Conservation (phyloP, 2,329 filamentous ascomycete species). For the Trichophyton rubrum region DNA sequence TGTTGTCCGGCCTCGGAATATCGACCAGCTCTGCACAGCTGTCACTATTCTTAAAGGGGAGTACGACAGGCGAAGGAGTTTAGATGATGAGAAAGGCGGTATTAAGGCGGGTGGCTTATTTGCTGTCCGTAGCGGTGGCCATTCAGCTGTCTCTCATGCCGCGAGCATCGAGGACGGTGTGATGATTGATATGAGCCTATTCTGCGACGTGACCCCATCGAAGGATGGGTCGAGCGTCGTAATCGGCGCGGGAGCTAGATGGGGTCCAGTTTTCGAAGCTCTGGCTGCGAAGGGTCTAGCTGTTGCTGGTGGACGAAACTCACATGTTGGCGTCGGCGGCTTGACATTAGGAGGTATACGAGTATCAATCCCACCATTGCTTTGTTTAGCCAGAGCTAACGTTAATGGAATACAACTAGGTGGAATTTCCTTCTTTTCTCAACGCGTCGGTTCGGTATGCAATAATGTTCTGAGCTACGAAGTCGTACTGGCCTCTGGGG, state of each 20-base stretch:
- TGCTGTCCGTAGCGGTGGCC: constrained; percentile 33
- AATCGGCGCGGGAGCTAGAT: constrained; percentile 23
- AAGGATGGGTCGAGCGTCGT: constrained; percentile 17
- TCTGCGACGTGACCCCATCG: constrained; percentile 20
- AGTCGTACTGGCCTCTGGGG: constrained; percentile 36
- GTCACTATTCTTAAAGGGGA: constrained; percentile 19
- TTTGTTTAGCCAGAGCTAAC: background rate
- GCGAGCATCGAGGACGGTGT: constrained; percentile 31
- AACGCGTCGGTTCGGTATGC: constrained; percentile 36
- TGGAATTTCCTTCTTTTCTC: constrained; percentile 25
- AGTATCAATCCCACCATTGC: background rate
- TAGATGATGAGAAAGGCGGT: background rate
- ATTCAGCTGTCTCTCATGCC: constrained; percentile 25
- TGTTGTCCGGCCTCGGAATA: constrained; percentile 20
- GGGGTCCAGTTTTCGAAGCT: constrained; percentile 20
- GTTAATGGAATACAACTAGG: background rate
- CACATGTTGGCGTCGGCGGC: constrained; percentile 22
- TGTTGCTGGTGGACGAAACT: constrained; percentile 22
- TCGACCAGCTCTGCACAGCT: constrained; percentile 20
- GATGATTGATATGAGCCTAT: constrained; percentile 27
- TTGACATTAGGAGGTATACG: constrained; percentile 24
- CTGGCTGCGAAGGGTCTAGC: constrained; percentile 17
- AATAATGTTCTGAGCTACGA: constrained; percentile 36
- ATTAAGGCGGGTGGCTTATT: constrained; percentile 5
- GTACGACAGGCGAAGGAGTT: constrained; percentile 17